Conservation (phyloP, 2,329 filamentous ascomycete genomes). For the Mollisiaceae sp. region DNA sequence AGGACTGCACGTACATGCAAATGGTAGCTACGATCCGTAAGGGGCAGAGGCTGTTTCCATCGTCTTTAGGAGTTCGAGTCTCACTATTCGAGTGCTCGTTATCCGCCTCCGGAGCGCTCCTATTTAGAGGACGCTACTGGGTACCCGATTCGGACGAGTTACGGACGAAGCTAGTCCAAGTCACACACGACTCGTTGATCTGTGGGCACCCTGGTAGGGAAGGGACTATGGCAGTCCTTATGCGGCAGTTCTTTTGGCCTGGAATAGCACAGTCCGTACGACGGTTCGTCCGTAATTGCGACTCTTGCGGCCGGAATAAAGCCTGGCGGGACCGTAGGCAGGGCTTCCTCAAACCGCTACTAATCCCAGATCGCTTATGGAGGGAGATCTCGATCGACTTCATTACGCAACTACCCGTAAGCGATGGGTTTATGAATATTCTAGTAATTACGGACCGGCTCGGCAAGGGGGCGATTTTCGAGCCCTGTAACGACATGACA, state of each 20-base stretch:
- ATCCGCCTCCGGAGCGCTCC: no score
- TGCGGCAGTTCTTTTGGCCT: neutral
- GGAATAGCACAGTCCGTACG: neutral
- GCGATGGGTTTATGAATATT: neutral
- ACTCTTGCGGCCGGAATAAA: constrained; percentile 4
- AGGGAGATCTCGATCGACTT: constrained; percentile 20
- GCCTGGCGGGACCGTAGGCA: constrained; percentile 12
- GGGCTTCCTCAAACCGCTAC: constrained; percentile 17
- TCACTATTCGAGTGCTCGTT: no score
- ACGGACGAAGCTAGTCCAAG: neutral
- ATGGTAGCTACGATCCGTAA: no score
- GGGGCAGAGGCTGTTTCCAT: no score
- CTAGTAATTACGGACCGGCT: neutral
- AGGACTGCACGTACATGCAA: no score
- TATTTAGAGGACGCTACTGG: no score
- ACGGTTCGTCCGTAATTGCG: constrained; percentile 11
- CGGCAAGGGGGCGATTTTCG: neutral
- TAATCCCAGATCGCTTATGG: constrained; percentile 11
- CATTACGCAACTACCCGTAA: neutral
- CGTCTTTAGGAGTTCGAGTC: no score
- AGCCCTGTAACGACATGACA: neutral
- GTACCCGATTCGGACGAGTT: neutral
- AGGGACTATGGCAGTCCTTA: neutral
- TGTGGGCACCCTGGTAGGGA: constrained; percentile 12
- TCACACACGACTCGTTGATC: constrained; percentile 4